Base-by-base conservation (phyloP, 768 basidiomycete species). In the Udeniomyces megalosporus region DNA sequence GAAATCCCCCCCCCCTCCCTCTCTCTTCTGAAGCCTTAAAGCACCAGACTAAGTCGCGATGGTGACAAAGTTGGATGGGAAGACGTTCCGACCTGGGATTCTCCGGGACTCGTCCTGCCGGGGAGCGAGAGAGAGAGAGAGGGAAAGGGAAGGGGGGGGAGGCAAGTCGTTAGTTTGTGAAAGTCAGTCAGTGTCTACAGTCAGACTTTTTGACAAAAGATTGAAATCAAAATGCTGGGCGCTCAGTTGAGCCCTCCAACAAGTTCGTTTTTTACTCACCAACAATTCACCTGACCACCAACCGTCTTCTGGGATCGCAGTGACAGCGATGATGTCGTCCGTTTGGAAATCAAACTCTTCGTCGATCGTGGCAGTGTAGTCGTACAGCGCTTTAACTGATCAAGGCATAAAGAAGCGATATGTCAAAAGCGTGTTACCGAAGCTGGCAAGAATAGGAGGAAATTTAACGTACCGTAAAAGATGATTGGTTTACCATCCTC, bases 321-420 rank as follows among this genome's bases (percentile, higher is more conserved):
- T 92, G 11, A 97, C 92, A 7, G 91, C 92, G 67, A 97, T 95
- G 67, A 95, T 87, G 74, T 97, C 93, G 2, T 86, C 88, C 24
- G 83, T 78, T 71, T 91, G 88, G 82, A 97, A 96, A 72, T 92
- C 86, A 72, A 97, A 96, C 75, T 96, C 93, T 70, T 92, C 89
- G 1, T 86, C 84, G 66, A 85, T 87, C 12, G 84, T 83, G 17
- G 87, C 88, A 0, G 75, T 74, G 68, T 91, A 92, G 72, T 90
- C 86, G 71, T 88, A 93, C 66, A 92, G 75, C 44, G 90, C 90
- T 77, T 88, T 87, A 64, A 92, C 88, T 89, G 65, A 44, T 4
- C 22, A 2, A 35, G 60, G 50, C 54, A 51, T 48, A 57, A 29
- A 44, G 57, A 42, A 78, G 55, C 32, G 59, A 52, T 38, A 54